phyloP scores from a whole-genome alignment of 345 rosid genomes.

The Brassica rapa region DNA sequence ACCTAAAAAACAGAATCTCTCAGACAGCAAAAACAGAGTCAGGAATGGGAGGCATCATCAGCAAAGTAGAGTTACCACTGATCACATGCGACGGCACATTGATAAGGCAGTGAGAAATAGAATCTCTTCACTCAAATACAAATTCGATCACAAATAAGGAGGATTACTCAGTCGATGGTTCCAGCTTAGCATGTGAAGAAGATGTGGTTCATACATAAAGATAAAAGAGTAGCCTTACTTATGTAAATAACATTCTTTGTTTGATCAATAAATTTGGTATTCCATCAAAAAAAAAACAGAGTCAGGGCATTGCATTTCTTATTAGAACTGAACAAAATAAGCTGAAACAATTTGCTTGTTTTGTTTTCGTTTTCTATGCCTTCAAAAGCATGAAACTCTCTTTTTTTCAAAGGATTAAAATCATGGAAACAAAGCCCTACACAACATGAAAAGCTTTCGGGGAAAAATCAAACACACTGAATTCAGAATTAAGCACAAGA shows the following conservation, averaged over 20 bases:
- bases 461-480: constrained; percentile 19
- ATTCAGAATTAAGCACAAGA: constrained; percentile 26
- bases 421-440: constrained; percentile 21
- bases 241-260: too few relatives aligned
- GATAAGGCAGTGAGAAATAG: too few relatives aligned
- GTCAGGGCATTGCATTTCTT: neutral
- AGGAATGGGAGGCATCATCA: neutral
- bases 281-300: neutral
- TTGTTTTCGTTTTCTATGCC: neutral
- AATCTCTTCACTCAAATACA: too few relatives aligned
- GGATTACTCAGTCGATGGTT: too few relatives aligned
- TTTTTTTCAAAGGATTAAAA: neutral
- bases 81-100: too few relatives aligned
- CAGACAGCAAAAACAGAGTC: neutral
- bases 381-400: neutral
- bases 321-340: constrained; percentile 1
- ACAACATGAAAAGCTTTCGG: constrained; percentile 9
- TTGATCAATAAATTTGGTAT: too few relatives aligned
- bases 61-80: too few relatives aligned
- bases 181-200: too few relatives aligned
- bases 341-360: neutral
- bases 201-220: too few relatives aligned
- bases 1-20: neutral
- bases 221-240: too few relatives aligned
- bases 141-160: too few relatives aligned